A percentile compares a stretch with the other conserved stretches of the same genome.
Evolutionary conservation across 202 grass and related monocot species (phyloP).

Genomic region (Hordeum pubiflorum): DNA sequence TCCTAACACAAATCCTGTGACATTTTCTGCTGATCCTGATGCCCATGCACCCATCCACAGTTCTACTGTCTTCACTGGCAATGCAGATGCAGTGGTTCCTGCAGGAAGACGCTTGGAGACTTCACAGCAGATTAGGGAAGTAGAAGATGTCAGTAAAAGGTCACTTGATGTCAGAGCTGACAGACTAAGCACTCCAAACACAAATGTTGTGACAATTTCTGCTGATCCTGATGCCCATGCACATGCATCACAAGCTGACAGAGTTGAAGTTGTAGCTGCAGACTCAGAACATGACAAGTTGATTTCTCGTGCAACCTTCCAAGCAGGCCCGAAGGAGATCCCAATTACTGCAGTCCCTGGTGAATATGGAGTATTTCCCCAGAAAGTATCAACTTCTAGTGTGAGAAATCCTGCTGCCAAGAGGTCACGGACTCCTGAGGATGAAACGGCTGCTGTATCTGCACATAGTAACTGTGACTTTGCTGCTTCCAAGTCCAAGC

Average conservation of each 20-base stretch:
- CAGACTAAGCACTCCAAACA: background rate
- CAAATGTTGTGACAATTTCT: background rate
- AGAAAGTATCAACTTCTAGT: conserved; percentile 18
- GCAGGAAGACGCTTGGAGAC: background rate
- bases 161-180: background rate
- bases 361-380: background rate
- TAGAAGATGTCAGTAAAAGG: background rate
- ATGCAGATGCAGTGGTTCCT: background rate
- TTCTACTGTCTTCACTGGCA: conserved; percentile 8
- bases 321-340: background rate
- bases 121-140: background rate
- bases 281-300: conserved; percentile 3
- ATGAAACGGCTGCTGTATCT: background rate
- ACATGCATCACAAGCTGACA: background rate
- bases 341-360: background rate
- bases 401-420: conserved; percentile 23
- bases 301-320: conserved; percentile 24
- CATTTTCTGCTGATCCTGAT: conserved; percentile 10
- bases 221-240: background rate
- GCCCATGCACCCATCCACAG: background rate
- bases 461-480: background rate
- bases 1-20: background rate
- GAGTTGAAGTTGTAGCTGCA: background rate
- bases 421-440: conserved; percentile 18
- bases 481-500: conserved; percentile 13